phyloP scores from a whole-genome alignment of 352 stramenopile species.

The Phytophthora pistaciae region DNA sequence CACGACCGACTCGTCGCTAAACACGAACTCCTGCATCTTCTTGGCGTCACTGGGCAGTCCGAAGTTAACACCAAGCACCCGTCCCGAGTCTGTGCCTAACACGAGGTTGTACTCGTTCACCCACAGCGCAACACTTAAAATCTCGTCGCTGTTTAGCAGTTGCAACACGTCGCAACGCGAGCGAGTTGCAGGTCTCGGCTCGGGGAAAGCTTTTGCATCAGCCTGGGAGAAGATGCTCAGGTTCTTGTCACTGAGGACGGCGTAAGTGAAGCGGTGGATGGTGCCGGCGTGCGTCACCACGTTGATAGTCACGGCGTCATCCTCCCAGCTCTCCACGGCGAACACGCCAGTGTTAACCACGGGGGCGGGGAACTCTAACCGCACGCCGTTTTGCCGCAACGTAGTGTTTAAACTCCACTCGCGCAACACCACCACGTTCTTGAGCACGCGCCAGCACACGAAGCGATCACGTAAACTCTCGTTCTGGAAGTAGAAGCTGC shows the following conservation, averaged over 20 bases:
- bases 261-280: constrained; percentile 76
- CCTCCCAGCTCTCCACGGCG: constrained; percentile 72
- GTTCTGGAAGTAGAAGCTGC: constrained; percentile 82
- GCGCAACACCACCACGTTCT: constrained; percentile 77
- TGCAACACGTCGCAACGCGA: constrained; percentile 55
- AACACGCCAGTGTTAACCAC: constrained; percentile 68
- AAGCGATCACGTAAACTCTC: constrained; percentile 75
- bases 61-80: constrained; percentile 78
- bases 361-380: constrained; percentile 64
- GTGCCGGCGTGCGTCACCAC: constrained; percentile 74
- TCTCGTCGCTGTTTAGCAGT: constrained; percentile 59
- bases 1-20: constrained; percentile 75
- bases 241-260: constrained; percentile 32
- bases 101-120: constrained; percentile 85
- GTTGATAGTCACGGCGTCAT: constrained; percentile 60
- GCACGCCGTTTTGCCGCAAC: constrained; percentile 62
- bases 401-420: constrained; percentile 79
- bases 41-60: constrained; percentile 51
- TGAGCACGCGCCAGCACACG: constrained; percentile 76
- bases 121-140: constrained; percentile 73
- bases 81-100: constrained; percentile 64
- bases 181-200: constrained; percentile 45
- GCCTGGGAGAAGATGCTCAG: constrained; percentile 69
- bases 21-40: constrained; percentile 73
- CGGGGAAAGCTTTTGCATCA: constrained; percentile 50